A percentile compares a stretch with the other conserved stretches of the same genome.
Evolutionary conservation across 192 early-diverging fungal species (phyloP).

Genomic region (Coemansia aciculifera): DNA sequence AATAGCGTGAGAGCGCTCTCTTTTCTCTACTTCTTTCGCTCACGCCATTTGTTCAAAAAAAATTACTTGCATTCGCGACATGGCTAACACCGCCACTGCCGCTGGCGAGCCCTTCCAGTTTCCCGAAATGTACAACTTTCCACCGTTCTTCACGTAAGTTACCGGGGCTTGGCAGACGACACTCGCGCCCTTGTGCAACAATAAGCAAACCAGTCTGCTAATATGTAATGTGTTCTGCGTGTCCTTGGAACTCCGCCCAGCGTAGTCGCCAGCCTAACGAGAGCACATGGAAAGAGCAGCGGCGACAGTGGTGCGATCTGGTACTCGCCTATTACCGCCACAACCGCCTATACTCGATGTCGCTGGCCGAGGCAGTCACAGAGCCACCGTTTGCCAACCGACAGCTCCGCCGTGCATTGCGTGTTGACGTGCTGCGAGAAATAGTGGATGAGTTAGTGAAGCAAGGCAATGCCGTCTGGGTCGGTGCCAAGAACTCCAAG

Average conservation of each 20-base stretch:
- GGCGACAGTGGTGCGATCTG: constrained; percentile 74
- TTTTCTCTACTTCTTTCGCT: neutral
- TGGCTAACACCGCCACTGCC: constrained; percentile 11
- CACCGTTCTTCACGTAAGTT: constrained; percentile 89
- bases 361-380: constrained; percentile 60
- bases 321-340: constrained; percentile 71
- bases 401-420: constrained; percentile 65
- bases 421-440: constrained; percentile 65
- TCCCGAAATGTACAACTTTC: constrained; percentile 85
- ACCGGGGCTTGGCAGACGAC: neutral
- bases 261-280: constrained; percentile 75
- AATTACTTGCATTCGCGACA: constrained; percentile 4
- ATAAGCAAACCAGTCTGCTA: neutral
- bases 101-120: constrained; percentile 59
- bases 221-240: neutral
- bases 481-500: constrained; percentile 39
- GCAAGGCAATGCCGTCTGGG: constrained; percentile 61
- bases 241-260: constrained; percentile 1
- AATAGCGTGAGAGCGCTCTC: neutral
- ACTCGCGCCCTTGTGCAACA: neutral
- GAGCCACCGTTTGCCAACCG: constrained; percentile 70
- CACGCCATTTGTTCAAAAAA: neutral
- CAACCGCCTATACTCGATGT: constrained; percentile 62
- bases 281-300: constrained; percentile 82
- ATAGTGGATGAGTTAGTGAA: constrained; percentile 75